Percentiles rank a stretch among this genome's conserved stretches.
Evolutionary conservation across 331 rosid species (phyloP).

Genomic region (Prunus yedoensis): DNA sequence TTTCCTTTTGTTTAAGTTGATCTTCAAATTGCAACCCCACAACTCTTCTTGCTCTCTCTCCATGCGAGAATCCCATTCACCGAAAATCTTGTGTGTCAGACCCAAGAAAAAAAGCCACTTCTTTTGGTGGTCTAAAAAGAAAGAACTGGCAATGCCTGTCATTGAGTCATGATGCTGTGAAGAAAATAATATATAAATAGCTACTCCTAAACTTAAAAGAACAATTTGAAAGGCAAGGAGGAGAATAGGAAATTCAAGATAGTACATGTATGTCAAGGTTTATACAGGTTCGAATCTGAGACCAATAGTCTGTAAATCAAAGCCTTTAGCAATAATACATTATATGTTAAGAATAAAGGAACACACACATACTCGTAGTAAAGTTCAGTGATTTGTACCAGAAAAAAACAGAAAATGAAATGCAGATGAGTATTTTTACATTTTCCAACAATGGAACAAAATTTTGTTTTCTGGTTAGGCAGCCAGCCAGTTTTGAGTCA

Average conservation of each 20-base stretch:
- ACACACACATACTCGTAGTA: too few species aligned
- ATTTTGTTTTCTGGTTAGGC: neutral
- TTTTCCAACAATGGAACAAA: neutral
- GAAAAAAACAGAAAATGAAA: too few species aligned
- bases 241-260: constrained; percentile 46
- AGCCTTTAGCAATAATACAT: too few species aligned
- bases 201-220: constrained; percentile 16
- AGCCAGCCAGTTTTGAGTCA: neutral
- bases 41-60: constrained; percentile 38
- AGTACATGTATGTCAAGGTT: neutral
- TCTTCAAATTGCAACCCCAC: constrained; percentile 48
- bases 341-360: too few species aligned
- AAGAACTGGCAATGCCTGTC: constrained; percentile 75
- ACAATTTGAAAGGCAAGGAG: constrained; percentile 32
- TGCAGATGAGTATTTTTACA: neutral
- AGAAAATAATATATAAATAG: constrained; percentile 39
- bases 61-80: constrained; percentile 66
- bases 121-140: constrained; percentile 54
- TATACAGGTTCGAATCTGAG: too few species aligned
- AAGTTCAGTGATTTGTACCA: too few species aligned
- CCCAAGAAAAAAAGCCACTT: constrained; percentile 36
- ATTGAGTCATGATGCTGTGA: constrained; percentile 48
- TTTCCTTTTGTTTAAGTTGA: constrained; percentile 32
- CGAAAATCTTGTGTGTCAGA: constrained; percentile 61
- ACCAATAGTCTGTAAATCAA: fast-evolving